phyloP scores from a whole-genome alignment of 306 rosid species.

The Dryas octopetala region DNA sequence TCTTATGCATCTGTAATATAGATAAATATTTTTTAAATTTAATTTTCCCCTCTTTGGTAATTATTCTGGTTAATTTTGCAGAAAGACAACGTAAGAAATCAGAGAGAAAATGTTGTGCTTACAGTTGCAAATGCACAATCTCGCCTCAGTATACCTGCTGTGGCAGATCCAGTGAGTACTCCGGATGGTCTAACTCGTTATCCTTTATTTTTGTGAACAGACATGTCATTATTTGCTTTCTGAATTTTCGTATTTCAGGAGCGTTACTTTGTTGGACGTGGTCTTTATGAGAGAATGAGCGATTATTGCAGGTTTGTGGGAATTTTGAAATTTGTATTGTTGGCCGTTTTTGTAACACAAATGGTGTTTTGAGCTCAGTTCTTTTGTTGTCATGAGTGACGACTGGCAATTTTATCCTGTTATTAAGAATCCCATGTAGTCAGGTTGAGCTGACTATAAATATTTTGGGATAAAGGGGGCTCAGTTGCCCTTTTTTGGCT shows the following conservation, averaged over 20 bases:
- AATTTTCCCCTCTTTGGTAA: neutral
- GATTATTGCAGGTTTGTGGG: slow-evolving; percentile 80
- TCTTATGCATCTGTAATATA: neutral
- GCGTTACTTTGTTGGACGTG: slow-evolving; percentile 93
- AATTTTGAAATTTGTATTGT: neutral
- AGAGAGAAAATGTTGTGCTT: slow-evolving; percentile 87
- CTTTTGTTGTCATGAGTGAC: neutral
- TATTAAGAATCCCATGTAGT: neutral
- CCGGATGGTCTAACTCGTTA: slow-evolving; percentile 19
- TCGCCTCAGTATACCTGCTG: slow-evolving; percentile 60
- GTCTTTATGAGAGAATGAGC: slow-evolving; percentile 78
- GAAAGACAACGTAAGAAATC: slow-evolving; percentile 86
- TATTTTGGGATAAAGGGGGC: neutral
- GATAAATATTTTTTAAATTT: neutral
- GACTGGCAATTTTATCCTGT: neutral
- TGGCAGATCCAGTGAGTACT: slow-evolving; percentile 75
- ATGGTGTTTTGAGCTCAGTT: neutral
- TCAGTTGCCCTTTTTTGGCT: neutral
- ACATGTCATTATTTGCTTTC: slow-evolving; percentile 19
- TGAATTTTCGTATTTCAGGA: slow-evolving; percentile 57
- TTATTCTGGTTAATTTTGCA: slow-evolving; percentile 35
- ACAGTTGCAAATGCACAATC: slow-evolving; percentile 88
- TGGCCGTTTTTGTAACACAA: neutral
- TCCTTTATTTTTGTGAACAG: neutral
- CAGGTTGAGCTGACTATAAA: neutral